A percentile compares a stretch with the other conserved stretches of the same genome.
Evolutionary conservation across 305 asterid genomes (phyloP).

Genomic region (Ilex paraguariensis): DNA sequence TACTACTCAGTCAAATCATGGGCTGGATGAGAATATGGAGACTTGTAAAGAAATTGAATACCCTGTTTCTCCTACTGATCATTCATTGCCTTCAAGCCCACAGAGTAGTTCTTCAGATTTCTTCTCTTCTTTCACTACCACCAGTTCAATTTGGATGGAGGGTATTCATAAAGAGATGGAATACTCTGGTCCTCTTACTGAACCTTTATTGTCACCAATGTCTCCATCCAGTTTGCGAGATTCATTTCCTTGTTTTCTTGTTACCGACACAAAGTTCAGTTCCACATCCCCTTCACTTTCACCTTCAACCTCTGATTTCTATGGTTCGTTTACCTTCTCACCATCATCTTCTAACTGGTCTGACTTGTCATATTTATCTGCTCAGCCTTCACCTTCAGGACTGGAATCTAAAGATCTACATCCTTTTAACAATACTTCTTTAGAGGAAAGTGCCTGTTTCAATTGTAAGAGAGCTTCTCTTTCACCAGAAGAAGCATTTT

Average conservation of each 20-base stretch:
- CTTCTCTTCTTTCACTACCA: conserved; percentile 39
- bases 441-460: conserved; percentile 24
- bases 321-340: conserved; percentile 76
- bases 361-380: conserved; percentile 56
- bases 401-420: conserved; percentile 30
- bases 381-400: conserved; percentile 60
- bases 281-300: conserved; percentile 70
- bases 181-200: conserved; percentile 19
- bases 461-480: conserved; percentile 24
- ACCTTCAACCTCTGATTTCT: conserved; percentile 72
- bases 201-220: conserved; percentile 31
- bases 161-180: conserved; percentile 23
- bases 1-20: conserved; percentile 20
- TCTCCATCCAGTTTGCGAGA: conserved; percentile 57
- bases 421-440: conserved; percentile 19
- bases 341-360: conserved; percentile 95
- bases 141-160: conserved; percentile 38
- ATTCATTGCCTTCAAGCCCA: conserved; percentile 26
- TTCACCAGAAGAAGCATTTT: conserved; percentile 27
- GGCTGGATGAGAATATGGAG: conserved; percentile 18
- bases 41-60: conserved; percentile 27
- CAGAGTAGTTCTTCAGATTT: conserved; percentile 44
- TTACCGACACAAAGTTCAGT: conserved; percentile 37
- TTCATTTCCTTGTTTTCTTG: conserved; percentile 50
- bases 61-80: conserved; percentile 24